Conservation (phyloP, 1,284 basidiomycete species). For the Sporisorium scitamineum region DNA sequence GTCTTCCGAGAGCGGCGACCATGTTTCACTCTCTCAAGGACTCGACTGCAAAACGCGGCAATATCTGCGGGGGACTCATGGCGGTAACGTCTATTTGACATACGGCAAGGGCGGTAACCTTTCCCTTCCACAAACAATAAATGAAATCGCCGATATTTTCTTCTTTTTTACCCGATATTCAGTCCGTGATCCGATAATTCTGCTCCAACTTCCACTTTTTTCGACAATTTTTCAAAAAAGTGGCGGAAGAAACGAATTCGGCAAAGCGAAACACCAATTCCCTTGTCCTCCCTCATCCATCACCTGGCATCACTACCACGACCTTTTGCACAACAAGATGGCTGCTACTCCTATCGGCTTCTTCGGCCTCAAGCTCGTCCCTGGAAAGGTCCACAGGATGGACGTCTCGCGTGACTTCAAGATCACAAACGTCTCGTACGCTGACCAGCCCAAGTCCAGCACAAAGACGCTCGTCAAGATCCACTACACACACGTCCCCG, state of each 20-base stretch:
- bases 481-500: constrained; percentile 72
- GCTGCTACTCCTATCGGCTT: constrained; percentile 62
- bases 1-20: too few species aligned
- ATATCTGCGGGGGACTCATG: not conserved
- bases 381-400: constrained; percentile 77
- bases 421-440: constrained; percentile 80
- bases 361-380: constrained; percentile 71
- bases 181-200: not conserved
- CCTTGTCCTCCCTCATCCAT: not conserved
- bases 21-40: too few species aligned
- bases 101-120: too few species aligned
- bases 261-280: not conserved
- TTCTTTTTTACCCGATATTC: not conserved
- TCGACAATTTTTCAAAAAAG: constrained; percentile 1
- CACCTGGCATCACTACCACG: not conserved
- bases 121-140: too few species aligned
- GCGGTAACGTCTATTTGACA: not conserved
- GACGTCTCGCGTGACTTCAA: constrained; percentile 79
- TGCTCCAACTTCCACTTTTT: not conserved
- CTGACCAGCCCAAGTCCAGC: constrained; percentile 78
- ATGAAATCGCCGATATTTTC: too few species aligned
- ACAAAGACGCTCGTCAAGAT: constrained; percentile 82
- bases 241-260: not conserved
- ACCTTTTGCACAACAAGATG: constrained; percentile 24
- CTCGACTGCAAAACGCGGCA: too few species aligned